Evolutionary conservation across 495 filamentous ascomycete species (phyloP).

Genomic region (Oidiodendron maius): DNA sequence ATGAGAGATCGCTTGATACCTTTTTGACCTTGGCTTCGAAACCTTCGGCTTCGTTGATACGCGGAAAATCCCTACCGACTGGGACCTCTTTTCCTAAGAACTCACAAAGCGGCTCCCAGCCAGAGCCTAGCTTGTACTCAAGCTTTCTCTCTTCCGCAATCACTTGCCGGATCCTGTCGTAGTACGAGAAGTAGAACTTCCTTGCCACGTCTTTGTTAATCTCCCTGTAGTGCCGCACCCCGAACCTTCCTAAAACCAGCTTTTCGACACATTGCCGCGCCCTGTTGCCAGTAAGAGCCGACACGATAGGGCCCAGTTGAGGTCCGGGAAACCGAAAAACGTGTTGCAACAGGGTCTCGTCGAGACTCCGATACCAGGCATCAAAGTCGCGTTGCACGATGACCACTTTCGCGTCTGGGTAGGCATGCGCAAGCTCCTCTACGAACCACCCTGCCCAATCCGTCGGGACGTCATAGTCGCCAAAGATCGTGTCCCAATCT

Average conservation of each 20-base stretch:
- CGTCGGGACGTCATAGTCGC: conserved; percentile 34
- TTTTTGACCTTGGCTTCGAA: background rate
- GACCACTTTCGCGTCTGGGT: conserved; percentile 41
- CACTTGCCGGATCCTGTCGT: conserved; percentile 12
- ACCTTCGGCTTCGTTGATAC: conserved; percentile 33
- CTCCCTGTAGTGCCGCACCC: conserved; percentile 7
- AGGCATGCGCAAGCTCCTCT: conserved; percentile 34
- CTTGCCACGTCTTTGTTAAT: conserved; percentile 6
- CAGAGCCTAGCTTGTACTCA: conserved; percentile 14
- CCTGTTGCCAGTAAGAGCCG: conserved; percentile 1
- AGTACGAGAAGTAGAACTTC: conserved; percentile 15
- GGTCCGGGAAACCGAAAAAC: background rate
- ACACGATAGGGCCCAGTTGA: conserved; percentile 6
- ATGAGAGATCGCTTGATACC: too few relatives aligned
- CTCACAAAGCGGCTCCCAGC: conserved; percentile 27
- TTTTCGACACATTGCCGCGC: background rate
- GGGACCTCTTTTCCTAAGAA: conserved; percentile 24
- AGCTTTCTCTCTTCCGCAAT: conserved; percentile 15
- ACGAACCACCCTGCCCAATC: conserved; percentile 33
- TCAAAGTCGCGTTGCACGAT: conserved; percentile 32
- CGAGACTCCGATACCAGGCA: conserved; percentile 29
- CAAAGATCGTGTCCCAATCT: conserved; percentile 33
- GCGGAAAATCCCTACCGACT: conserved; percentile 20
- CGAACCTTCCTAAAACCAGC: conserved; percentile 11
- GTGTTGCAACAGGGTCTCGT: background rate